These are phyloP conservation scores for Friedmanniomyces simplex DNA, from an alignment of 495 filamentous ascomycete genomes.

Conservation along the genomic window DNA sequence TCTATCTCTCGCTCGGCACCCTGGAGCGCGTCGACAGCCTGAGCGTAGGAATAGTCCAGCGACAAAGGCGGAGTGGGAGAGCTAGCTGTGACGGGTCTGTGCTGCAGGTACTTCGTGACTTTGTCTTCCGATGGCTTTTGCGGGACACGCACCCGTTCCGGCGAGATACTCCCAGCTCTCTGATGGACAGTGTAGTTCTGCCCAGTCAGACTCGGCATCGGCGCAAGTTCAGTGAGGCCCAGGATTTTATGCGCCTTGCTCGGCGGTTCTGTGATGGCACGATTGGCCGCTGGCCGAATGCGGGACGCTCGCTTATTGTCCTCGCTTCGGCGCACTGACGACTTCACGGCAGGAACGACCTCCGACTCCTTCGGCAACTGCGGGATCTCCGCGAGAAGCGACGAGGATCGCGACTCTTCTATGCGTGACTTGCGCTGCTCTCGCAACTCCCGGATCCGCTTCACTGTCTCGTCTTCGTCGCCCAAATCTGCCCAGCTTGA, in stretches of 20 bases:
- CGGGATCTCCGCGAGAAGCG: background rate
- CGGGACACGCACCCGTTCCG: background rate
- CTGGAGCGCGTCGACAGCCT: conserved; percentile 17
- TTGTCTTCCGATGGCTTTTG: background rate
- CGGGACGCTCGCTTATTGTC: conserved; percentile 1
- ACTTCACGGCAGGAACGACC: background rate
- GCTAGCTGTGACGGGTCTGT: background rate
- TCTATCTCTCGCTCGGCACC: conserved; percentile 4
- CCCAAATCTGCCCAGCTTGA: conserved; percentile 22
- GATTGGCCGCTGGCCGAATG: conserved; percentile 1
- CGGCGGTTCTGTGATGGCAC: conserved; percentile 21
- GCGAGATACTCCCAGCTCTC: conserved; percentile 1
- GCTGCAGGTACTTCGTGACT: background rate
- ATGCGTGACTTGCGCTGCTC: conserved; percentile 19
- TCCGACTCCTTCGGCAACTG: background rate
- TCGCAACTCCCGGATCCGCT: conserved; percentile 19
- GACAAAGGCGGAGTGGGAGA: conserved; percentile 8
- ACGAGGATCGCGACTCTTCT: conserved; percentile 1
- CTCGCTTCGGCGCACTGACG: conserved; percentile 11
- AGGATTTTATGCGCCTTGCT: conserved; percentile 30
- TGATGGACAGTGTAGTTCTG: background rate
- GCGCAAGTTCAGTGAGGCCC: conserved; percentile 14
- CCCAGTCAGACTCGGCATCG: background rate
- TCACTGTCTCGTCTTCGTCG: conserved; percentile 23
- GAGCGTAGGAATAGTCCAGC: conserved; percentile 20